Evolutionary conservation across 768 basidiomycete species (phyloP), one percentile per base, ranked within the genome.

Genomic region (Boletus sensibilis): DNA sequence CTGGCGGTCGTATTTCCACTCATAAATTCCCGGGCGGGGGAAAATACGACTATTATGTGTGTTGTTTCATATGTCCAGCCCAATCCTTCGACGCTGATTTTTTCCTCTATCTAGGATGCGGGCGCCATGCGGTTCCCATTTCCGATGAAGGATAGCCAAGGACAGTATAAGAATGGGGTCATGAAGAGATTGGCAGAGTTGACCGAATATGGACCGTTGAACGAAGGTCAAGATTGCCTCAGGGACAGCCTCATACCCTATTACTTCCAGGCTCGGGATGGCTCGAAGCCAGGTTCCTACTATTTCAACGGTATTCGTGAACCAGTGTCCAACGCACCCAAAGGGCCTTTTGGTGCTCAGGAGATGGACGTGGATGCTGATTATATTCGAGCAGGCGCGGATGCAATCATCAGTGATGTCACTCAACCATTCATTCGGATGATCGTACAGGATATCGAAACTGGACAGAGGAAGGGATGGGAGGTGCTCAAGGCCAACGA

Each of bases 1-100:
- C 66, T 23, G 80, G 81, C 1, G 81, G 81, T 12, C 73, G 79
- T 9, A 66, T 79, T 42, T 77, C 58, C 57, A 82, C 80, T 1
- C 64, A 81, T 55, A 64, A 67, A 11, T 82, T 81, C 64, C 53
- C 58, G 1, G 53, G 66, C 25, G 61, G 52, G 14, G 65, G 58
- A 1, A 42, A 60, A 31, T 72, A 74, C 23, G 68, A 77, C 50
- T 77, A 78, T 59, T 76, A 66, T 50, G 73, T 75, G 14, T 12
- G 44, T 3, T 23, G 1, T 34, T 16, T 23, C 13, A 11, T 5
- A 18, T 16, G 2, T 33, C 29, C 12, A 35, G 3, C 5, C 18
- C 7, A 11, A 8, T 11, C 23, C 6, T 20, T 25, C 16, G 27
- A 14, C 5, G 1, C 18, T 60, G 14, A 34, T 13, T 10, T 16